A percentile compares a stretch with the other conserved stretches of the same genome.
Evolutionary conservation across 1,284 basidiomycete species (phyloP).

Genomic region (Rhodotorula sp.): DNA sequence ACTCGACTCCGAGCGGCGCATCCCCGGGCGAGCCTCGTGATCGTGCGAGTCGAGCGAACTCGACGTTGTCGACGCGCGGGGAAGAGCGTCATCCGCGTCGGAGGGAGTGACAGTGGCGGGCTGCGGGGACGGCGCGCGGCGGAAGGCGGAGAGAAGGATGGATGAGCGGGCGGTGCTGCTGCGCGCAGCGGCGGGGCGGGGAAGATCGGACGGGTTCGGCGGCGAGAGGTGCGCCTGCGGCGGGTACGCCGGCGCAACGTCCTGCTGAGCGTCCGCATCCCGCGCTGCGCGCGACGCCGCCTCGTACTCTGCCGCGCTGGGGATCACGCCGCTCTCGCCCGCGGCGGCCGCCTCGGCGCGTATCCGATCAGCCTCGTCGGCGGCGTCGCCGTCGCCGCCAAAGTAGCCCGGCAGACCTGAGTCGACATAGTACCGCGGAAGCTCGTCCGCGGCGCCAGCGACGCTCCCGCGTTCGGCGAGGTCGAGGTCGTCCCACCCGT

Average conservation of each 20-base stretch:
- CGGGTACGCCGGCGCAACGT: not conserved
- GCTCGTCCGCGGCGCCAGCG: not conserved
- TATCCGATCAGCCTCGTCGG: slow-evolving; percentile 9
- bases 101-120: not conserved
- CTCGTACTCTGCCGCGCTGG: slow-evolving; percentile 31
- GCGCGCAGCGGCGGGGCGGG: not conserved
- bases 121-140: not conserved
- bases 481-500: slow-evolving; percentile 22
- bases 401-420: slow-evolving; percentile 27
- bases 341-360: not conserved
- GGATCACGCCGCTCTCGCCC: slow-evolving; percentile 4
- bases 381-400: not conserved
- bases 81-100: not conserved
- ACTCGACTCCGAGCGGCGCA: not conserved
- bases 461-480: not conserved
- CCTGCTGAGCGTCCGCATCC: not conserved
- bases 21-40: not conserved
- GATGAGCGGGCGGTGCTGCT: slow-evolving; percentile 6
- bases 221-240: slow-evolving; percentile 8
- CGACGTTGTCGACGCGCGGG: not conserved
- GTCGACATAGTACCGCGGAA: slow-evolving; percentile 29
- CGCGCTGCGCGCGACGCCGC: slow-evolving; percentile 12
- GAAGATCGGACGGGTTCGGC: not conserved
- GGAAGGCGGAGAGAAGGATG: not conserved
- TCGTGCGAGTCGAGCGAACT: not conserved